Conservation (phyloP, 257 asterid genomes). For the Capsicum rhomboideum region DNA sequence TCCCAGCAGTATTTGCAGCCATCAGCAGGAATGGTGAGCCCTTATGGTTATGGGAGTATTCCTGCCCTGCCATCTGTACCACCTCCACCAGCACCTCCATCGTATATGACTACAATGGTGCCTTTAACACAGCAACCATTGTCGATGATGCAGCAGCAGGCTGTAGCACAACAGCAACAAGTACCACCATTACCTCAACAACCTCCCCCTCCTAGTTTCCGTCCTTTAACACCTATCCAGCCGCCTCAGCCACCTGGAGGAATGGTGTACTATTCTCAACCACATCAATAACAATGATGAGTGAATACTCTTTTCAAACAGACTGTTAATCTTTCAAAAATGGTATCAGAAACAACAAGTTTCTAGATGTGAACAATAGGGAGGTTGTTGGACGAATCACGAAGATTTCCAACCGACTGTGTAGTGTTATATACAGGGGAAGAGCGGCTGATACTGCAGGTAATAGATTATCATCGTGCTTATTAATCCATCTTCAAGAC, state of each 20-base stretch:
- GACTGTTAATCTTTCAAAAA: neutral
- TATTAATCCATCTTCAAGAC: conserved; percentile 2
- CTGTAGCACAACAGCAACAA: conserved; percentile 28
- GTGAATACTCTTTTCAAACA: neutral
- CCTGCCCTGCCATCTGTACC: conserved; percentile 42
- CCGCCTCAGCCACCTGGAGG: conserved; percentile 68
- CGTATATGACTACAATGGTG: conserved; percentile 58
- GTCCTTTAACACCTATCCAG: conserved; percentile 45
- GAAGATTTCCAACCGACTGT: neutral
- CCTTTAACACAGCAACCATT: conserved; percentile 41
- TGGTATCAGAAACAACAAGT: neutral
- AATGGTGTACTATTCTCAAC: conserved; percentile 53
- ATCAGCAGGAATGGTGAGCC: conserved; percentile 31
- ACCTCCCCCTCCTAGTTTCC: conserved; percentile 41
- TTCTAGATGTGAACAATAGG: neutral
- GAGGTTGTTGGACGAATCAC: neutral
- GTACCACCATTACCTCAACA: conserved; percentile 24
- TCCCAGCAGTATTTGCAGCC: conserved; percentile 62
- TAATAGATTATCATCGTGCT: conserved; percentile 3
- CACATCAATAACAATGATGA: conserved; percentile 43
- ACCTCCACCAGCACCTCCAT: conserved; percentile 37
- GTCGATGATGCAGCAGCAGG: conserved; percentile 40
- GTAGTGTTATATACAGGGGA: neutral
- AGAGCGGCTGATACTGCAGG: neutral
- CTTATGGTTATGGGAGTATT: conserved; percentile 45